phyloP scores from a whole-genome alignment of 495 filamentous ascomycete genomes.

The Daldinia loculata region DNA sequence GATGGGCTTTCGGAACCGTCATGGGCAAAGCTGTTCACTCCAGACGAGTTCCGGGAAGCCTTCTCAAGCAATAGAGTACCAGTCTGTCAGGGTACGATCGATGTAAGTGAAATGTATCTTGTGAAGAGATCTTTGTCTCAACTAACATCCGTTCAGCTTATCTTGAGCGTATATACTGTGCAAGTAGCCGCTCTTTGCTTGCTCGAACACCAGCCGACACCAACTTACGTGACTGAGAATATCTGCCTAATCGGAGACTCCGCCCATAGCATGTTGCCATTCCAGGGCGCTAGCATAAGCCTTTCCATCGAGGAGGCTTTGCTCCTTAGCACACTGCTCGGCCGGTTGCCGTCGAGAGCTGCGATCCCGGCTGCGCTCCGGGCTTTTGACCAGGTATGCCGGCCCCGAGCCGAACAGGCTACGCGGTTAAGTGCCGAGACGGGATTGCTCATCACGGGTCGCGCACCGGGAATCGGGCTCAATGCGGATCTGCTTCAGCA shows the following conservation, averaged over 20 bases:
- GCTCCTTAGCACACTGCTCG: conserved; percentile 37
- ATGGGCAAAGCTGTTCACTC: conserved; percentile 44
- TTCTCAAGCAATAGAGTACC: conserved; percentile 36
- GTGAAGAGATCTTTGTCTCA: neutral
- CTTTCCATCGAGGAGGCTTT: conserved; percentile 42
- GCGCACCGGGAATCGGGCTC: conserved; percentile 32
- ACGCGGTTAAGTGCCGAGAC: conserved; percentile 24
- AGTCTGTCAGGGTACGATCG: conserved; percentile 37
- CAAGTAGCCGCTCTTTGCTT: conserved; percentile 41
- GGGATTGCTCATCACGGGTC: conserved; percentile 33
- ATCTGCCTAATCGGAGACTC: conserved; percentile 42
- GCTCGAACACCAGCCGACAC: conserved; percentile 36
- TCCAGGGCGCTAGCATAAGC: conserved; percentile 29
- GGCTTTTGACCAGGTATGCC: conserved; percentile 42
- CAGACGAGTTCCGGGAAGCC: conserved; percentile 41
- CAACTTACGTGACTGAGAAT: conserved; percentile 39
- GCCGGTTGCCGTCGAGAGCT: conserved; percentile 29
- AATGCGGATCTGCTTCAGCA: conserved; percentile 37
- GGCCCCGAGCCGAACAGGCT: conserved; percentile 41
- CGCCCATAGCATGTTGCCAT: conserved; percentile 39
- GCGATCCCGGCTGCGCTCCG: conserved; percentile 41
- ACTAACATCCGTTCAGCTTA: conserved; percentile 22
- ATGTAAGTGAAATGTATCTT: conserved; percentile 29
- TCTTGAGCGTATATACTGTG: conserved; percentile 44
- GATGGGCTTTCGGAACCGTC: conserved; percentile 5